Percentiles rank a stretch among this genome's conserved stretches.
phyloP scores from a whole-genome alignment of 2,329 filamentous ascomycete genomes.

The Colletotrichum tofieldiae region DNA sequence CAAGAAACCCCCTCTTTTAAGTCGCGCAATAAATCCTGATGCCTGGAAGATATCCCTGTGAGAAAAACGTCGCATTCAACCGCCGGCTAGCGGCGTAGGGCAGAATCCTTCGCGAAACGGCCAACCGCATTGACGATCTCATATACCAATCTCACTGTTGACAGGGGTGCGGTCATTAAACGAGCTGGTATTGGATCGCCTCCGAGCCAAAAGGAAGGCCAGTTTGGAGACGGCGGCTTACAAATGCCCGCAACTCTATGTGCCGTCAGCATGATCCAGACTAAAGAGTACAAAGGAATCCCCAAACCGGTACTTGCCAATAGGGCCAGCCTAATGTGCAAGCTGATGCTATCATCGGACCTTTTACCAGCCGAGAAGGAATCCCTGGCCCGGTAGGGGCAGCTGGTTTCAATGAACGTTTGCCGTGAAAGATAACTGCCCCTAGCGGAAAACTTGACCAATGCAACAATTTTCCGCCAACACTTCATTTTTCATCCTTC shows the following conservation, averaged over 20 bases:
- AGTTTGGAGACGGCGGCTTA: neutral
- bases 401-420: neutral
- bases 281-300: neutral
- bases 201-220: neutral
- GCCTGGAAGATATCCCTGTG: constrained; percentile 13
- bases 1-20: neutral
- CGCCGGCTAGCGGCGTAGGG: constrained; percentile 27
- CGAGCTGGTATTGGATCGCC: neutral
- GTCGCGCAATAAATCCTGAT: neutral
- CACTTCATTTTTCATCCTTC: neutral
- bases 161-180: neutral
- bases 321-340: too few species aligned
- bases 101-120: constrained; percentile 6
- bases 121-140: neutral
- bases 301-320: neutral
- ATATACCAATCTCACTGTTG: neutral
- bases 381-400: neutral
- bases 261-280: too few species aligned
- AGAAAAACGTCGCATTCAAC: neutral
- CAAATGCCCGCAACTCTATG: too few species aligned
- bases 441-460: neutral
- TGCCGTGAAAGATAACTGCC: constrained; percentile 3
- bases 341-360: too few species aligned
- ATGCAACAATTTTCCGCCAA: neutral
- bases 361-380: neutral